Evolutionary conservation across 495 filamentous ascomycete species (phyloP), one percentile per base, ranked within the genome.

Genomic region (Penicillium angulare): DNA sequence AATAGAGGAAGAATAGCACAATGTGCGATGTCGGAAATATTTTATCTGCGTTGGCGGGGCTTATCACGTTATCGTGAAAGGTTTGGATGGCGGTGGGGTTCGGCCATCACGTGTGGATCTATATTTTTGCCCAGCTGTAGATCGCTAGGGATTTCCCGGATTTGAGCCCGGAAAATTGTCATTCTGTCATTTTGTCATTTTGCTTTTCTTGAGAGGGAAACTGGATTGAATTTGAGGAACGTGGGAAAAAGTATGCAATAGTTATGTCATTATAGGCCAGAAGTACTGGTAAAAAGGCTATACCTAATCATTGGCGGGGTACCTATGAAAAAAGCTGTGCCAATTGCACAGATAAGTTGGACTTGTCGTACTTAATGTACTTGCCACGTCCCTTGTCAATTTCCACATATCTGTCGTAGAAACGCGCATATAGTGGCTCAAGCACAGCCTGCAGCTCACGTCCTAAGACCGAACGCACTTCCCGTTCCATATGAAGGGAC

Each of bases 331-430:
- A 57, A 41, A 79, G 58, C 32, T 67, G 65, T 10, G 77, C 73
- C 49, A 81, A 54, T 44, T 77, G 69, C 18, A 73, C 69, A 36
- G 78, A 68, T 43, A 81, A 59, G 38, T 64, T 69, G 15, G 77
- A 79, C 72, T 96, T 96, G 71, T 97, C 91, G 65, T 93, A 97
- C 76, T 92, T 96, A 70, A 92, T 90, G 71, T 97, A 96, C 72
- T 97, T 97, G 50, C 90, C 90, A 65, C 89, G 89, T 26, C 93
- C 91, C 71, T 93, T 96, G 71, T 97, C 95, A 56, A 96, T 79
- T 74, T 97, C 93, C 65, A 97, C 92, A 71, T 99, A 99, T 16
- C 92, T 84, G 72, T 97, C 95, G 78, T 90, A 96, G 72, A 97
- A 99, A 10, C 95, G 81, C 43, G 83, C 83, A 75, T 99, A 99